Conservation (phyloP, 495 filamentous ascomycete species). For the Pseudomonodictys pantanalensis region DNA sequence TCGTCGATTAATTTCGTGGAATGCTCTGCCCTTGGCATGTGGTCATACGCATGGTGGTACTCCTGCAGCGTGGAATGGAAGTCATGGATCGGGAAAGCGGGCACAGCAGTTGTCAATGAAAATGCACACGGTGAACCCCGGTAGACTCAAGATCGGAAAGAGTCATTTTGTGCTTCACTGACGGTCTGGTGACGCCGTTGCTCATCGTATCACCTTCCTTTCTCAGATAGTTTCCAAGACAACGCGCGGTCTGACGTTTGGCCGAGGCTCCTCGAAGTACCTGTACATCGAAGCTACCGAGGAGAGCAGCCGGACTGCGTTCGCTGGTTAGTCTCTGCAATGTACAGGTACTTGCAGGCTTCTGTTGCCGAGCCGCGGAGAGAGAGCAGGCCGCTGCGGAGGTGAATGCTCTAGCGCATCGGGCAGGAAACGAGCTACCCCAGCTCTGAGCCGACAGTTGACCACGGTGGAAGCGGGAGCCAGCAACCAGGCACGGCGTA, state of each 20-base stretch:
- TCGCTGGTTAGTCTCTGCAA: not conserved
- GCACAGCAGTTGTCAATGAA: too few species aligned
- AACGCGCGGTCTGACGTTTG: not conserved
- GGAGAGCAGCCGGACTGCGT: not conserved
- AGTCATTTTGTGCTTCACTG: not conserved
- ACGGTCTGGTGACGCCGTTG: not conserved
- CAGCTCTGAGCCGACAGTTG: not conserved
- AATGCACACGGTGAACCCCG: too few species aligned
- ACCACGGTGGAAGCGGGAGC: not conserved
- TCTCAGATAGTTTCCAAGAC: not conserved
- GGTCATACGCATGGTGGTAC: too few species aligned
- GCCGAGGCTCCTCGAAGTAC: not conserved
- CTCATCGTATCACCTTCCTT: not conserved
- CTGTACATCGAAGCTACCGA: not conserved
- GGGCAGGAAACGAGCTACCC: not conserved
- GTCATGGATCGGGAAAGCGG: too few species aligned
- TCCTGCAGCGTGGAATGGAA: too few species aligned
- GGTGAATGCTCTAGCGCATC: not conserved
- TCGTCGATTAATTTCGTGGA: too few species aligned
- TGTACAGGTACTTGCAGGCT: not conserved
- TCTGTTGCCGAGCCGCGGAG: too few species aligned
- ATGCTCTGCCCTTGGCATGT: too few species aligned
- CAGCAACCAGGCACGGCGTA: not conserved
- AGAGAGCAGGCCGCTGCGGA: not conserved
- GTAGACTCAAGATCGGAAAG: too few species aligned